Evolutionary conservation across 371 early-diverging fungal species (phyloP).

Genomic region (Mycotypha africana): DNA sequence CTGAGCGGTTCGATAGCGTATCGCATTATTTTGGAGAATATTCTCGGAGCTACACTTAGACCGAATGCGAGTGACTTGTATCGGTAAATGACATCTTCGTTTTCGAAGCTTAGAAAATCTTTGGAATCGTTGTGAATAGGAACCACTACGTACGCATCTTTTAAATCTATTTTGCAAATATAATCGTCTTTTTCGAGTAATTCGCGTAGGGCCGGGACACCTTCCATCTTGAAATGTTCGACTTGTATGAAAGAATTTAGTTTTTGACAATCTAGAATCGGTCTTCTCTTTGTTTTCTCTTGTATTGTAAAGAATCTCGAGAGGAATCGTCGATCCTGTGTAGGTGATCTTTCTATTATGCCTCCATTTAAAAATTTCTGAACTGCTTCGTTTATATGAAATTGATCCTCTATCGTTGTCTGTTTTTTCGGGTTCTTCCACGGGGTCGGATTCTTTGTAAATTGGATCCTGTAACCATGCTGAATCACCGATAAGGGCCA

Average conservation of each 20-base stretch:
- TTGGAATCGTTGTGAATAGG: conserved; percentile 8
- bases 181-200: conserved; percentile 3
- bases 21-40: neutral
- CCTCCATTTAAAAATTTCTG: conserved; percentile 3
- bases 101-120: conserved; percentile 1
- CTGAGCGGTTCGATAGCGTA: conserved; percentile 3
- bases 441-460: neutral
- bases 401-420: neutral
- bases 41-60: neutral
- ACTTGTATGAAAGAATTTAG: conserved; percentile 4
- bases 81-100: conserved; percentile 2
- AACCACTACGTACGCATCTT: conserved; percentile 6
- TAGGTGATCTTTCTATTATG: neutral
- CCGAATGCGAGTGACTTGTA: conserved; percentile 8
- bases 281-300: conserved; percentile 4
- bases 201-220: conserved; percentile 2
- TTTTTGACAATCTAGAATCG: conserved; percentile 2
- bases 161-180: conserved; percentile 4
- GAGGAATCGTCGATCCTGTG: neutral
- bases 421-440: neutral
- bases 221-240: conserved; percentile 14
- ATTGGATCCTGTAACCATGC: conserved; percentile 5
- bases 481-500: too few relatives aligned
- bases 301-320: conserved; percentile 4
- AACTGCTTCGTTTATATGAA: conserved; percentile 1